Evolutionary conservation across 2,329 filamentous ascomycete genomes (phyloP).

Genomic region (Fusarium sp.): DNA sequence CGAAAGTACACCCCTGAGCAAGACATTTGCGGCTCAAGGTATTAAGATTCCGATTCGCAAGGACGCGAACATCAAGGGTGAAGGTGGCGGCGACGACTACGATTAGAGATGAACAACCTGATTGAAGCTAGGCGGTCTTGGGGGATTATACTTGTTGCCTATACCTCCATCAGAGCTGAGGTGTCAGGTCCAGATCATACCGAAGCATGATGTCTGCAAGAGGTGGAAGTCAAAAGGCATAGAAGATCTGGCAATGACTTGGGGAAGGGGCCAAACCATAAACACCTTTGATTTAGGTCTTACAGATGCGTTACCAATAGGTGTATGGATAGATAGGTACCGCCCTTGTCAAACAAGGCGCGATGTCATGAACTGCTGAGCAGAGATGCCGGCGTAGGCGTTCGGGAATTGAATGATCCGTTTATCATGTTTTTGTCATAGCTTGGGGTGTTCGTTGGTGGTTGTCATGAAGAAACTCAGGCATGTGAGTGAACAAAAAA

Average conservation of each 20-base stretch:
- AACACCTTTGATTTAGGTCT: not conserved
- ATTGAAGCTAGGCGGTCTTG: not conserved
- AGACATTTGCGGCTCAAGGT: slow-evolving; percentile 91
- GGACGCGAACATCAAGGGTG: slow-evolving; percentile 74
- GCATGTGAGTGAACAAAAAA: not conserved
- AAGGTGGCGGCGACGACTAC: slow-evolving; percentile 67
- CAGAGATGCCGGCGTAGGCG: slow-evolving; percentile 22
- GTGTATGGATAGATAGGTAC: slow-evolving; percentile 3
- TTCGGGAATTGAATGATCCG: slow-evolving; percentile 29
- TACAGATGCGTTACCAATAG: not conserved
- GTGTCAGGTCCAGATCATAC: slow-evolving; percentile 4
- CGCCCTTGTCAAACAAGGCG: slow-evolving; percentile 1
- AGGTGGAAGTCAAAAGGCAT: slow-evolving; percentile 6
- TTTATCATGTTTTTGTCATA: not conserved
- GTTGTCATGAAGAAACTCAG: too few relatives aligned
- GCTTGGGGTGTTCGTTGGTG: not conserved
- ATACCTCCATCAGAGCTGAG: not conserved
- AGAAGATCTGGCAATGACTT: not conserved
- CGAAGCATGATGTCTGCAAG: slow-evolving; percentile 16
- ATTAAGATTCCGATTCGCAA: slow-evolving; percentile 98
- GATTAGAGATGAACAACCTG: slow-evolving; percentile 44
- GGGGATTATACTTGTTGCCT: not conserved
- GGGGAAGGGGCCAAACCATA: not conserved
- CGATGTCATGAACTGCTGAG: slow-evolving; percentile 16
- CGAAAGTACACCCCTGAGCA: slow-evolving; percentile 91